Percentiles rank a stretch among this genome's conserved stretches.
Conservation (phyloP, 75 land plant species). For the Pinus tabuliformis region DNA sequence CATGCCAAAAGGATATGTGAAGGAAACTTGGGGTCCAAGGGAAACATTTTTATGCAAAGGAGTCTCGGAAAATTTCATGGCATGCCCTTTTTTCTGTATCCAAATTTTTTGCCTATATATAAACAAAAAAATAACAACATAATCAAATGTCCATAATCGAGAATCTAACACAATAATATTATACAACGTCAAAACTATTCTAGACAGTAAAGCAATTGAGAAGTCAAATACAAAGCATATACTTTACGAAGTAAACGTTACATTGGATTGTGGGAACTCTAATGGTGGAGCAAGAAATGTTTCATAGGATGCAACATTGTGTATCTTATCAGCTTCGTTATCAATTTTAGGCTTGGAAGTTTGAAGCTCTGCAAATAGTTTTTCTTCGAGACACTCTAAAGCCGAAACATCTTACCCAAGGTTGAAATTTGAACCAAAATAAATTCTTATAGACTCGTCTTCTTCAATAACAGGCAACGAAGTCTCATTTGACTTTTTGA, state of each 20-base stretch:
- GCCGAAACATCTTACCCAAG: conserved; percentile 31
- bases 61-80: conserved; percentile 16
- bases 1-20: conserved; percentile 27
- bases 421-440: conserved; percentile 32
- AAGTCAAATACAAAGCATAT: background rate
- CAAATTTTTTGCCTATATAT: background rate
- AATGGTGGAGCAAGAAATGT: too few species aligned
- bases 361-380: conserved; percentile 40
- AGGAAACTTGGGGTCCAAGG: conserved; percentile 20
- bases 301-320: too few species aligned
- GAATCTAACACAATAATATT: background rate
- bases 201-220: too few species aligned
- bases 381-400: conserved; percentile 35
- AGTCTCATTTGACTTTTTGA: conserved; percentile 2
- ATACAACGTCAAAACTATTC: background rate
- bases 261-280: too few species aligned
- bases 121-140: conserved; percentile 1
- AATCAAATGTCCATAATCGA: background rate
- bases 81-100: conserved; percentile 7
- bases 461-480: conserved; percentile 38
- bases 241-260: background rate
- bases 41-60: conserved; percentile 16
- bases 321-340: too few species aligned
- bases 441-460: conserved; percentile 14
- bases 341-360: conserved; percentile 19